A percentile compares a stretch with the other conserved stretches of the same genome.
phyloP scores from a whole-genome alignment of 2,329 filamentous ascomycete species.

The Mycosphaerelloides madeirae region DNA sequence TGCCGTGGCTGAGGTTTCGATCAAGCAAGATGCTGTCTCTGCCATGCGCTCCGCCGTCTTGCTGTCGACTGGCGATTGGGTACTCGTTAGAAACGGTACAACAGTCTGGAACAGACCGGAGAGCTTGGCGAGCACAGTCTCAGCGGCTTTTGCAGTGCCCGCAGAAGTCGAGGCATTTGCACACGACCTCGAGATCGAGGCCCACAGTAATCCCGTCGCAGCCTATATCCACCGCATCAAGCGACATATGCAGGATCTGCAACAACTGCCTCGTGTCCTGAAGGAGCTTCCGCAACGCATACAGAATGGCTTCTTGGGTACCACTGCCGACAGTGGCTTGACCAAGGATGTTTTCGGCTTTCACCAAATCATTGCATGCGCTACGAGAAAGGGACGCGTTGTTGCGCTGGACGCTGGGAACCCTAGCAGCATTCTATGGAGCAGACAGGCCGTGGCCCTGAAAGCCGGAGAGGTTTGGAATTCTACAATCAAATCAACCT shows the following conservation, averaged over 20 bases:
- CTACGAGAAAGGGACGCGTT: slow-evolving; percentile 72
- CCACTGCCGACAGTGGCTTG: slow-evolving; percentile 42
- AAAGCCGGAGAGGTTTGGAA: slow-evolving; percentile 53
- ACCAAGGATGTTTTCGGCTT: slow-evolving; percentile 77
- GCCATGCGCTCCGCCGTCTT: slow-evolving; percentile 74
- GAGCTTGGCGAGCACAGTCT: slow-evolving; percentile 71
- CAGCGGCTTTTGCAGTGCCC: slow-evolving; percentile 71
- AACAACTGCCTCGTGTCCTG: slow-evolving; percentile 70
- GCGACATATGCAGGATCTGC: slow-evolving; percentile 74
- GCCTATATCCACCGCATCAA: slow-evolving; percentile 87
- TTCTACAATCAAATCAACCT: slow-evolving; percentile 18
- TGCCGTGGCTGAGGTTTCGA: slow-evolving; percentile 75
- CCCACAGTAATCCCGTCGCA: slow-evolving; percentile 69
- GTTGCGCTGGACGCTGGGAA: slow-evolving; percentile 75
- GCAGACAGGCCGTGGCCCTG: slow-evolving; percentile 58
- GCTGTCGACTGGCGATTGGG: slow-evolving; percentile 66
- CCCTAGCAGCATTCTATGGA: slow-evolving; percentile 73
- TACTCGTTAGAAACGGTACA: slow-evolving; percentile 76
- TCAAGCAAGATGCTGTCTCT: slow-evolving; percentile 62
- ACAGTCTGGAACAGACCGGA: slow-evolving; percentile 77
- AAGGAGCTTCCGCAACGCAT: slow-evolving; percentile 64
- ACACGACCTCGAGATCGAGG: slow-evolving; percentile 78
- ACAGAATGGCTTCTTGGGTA: slow-evolving; percentile 47
- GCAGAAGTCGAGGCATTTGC: slow-evolving; percentile 64
- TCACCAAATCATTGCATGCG: slow-evolving; percentile 76